These are phyloP conservation scores for Cyclotella cryptica DNA, from an alignment of 108 stramenopile genomes.

Conservation along the genomic window DNA sequence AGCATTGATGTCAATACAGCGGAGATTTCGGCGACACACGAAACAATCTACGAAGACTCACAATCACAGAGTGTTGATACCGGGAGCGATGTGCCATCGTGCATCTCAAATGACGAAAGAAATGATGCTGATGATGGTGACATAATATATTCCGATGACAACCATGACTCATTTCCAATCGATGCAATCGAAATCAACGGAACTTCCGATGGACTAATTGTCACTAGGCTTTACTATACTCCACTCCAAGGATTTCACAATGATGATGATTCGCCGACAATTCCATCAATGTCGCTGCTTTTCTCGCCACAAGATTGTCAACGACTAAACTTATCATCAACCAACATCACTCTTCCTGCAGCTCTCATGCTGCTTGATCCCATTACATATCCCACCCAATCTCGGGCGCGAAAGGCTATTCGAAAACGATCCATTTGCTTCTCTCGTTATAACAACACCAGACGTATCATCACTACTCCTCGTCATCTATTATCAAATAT, in stretches of 20 bases:
- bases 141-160: background rate
- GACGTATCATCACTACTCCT: background rate
- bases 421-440: constrained; percentile 46
- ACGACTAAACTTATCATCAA: constrained; percentile 22
- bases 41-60: too few relatives aligned
- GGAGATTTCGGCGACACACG: too few relatives aligned
- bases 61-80: too few relatives aligned
- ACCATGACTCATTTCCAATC: background rate
- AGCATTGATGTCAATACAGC: too few relatives aligned
- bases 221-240: constrained; percentile 30
- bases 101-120: too few relatives aligned
- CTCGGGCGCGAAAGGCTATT: constrained; percentile 79
- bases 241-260: constrained; percentile 29
- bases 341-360: constrained; percentile 79
- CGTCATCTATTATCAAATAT: background rate
- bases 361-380: constrained; percentile 85
- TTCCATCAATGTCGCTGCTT: constrained; percentile 9
- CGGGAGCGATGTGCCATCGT: too few relatives aligned
- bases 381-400: constrained; percentile 74
- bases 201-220: constrained; percentile 37
- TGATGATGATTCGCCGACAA: background rate
- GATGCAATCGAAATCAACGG: constrained; percentile 21
- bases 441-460: constrained; percentile 10
- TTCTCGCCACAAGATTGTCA: constrained; percentile 30
- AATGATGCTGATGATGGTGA: background rate